These are phyloP conservation scores for Sisymbrium altissimum DNA, from an alignment of 345 rosid genomes.

Conservation along the genomic window DNA sequence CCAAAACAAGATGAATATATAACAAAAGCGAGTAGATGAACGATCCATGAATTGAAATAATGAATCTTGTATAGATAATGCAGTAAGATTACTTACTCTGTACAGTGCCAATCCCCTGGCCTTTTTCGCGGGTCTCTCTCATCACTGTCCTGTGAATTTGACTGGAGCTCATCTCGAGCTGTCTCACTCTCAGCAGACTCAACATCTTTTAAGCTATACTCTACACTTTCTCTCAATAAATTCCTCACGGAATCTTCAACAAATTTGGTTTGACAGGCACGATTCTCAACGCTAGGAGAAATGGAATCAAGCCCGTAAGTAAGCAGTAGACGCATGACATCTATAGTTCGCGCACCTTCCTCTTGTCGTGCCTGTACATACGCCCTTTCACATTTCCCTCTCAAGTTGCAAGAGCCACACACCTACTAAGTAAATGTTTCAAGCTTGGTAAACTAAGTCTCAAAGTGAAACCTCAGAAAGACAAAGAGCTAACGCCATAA, in stretches of 20 bases:
- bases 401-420: conserved; percentile 81
- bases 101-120: conserved; percentile 84
- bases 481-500: background rate
- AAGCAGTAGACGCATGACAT: conserved; percentile 78
- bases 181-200: conserved; percentile 15
- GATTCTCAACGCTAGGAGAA: conserved; percentile 52
- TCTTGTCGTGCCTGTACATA: conserved; percentile 60
- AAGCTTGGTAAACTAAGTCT: conserved; percentile 8
- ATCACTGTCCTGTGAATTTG: conserved; percentile 25
- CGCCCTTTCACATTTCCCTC: conserved; percentile 89
- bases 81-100: conserved; percentile 45
- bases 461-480: background rate
- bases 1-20: background rate
- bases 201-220: conserved; percentile 36
- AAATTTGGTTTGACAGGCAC: conserved; percentile 50
- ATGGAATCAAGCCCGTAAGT: conserved; percentile 63
- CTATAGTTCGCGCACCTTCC: conserved; percentile 69
- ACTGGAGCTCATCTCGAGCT: conserved; percentile 6
- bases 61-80: background rate
- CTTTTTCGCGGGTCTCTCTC: conserved; percentile 40
- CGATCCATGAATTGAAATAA: background rate
- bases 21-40: background rate
- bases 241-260: conserved; percentile 67
- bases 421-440: conserved; percentile 44
- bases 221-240: conserved; percentile 62